Base-by-base conservation (phyloP, 2,329 filamentous ascomycete genomes). In the Aspergillus ibericus region DNA sequence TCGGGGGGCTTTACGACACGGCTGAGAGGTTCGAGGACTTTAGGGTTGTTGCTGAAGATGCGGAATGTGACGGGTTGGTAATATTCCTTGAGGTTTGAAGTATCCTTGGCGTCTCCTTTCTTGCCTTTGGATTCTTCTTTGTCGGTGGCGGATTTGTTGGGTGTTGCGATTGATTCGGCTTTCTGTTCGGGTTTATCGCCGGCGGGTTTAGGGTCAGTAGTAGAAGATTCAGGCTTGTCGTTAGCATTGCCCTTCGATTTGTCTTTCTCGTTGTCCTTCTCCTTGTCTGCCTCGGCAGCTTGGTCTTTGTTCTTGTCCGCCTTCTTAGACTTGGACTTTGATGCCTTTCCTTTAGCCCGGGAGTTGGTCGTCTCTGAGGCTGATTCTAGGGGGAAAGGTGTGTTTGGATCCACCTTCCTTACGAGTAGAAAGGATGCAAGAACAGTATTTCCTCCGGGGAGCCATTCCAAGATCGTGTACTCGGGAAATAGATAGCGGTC, bases 11-110 rank as follows among this genome's bases (percentile, higher is more conserved):
- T 84, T 18, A 87, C 82, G 55, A 84, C 83, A 18, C 82, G 80
- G 29, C 78, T 77, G 9, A 88, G 74, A 3, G 83, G 81, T 56
- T 84, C 81, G 13, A 86, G 76, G 13, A 83, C 76, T 36, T 80
- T 78, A 16, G 82, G 77, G 53, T 82, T 79, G 25, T 77, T 73
- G 50, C 82, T 81, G 36, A 81, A 78, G 42, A 88, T 78, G 40
- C 83, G 81, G 60, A 87, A 82, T 1, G 85, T 88, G 51, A 82
- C 73, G 13, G 80, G 80, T 64, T 82, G 79, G 67, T 80, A 82
- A 64, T 80, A 82, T 61, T 80, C 79, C 61, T 77, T 77, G 3
- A 76, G 56, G 12, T 64, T 67, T 18, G 63, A 48, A 35, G 60
- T 53, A 29, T 53, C 18, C n/a, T 44, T 51, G 8, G 13, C 12